These are phyloP conservation scores for Pichia exigua DNA, from an alignment of 805 yeast genomes.

Conservation along the genomic window DNA sequence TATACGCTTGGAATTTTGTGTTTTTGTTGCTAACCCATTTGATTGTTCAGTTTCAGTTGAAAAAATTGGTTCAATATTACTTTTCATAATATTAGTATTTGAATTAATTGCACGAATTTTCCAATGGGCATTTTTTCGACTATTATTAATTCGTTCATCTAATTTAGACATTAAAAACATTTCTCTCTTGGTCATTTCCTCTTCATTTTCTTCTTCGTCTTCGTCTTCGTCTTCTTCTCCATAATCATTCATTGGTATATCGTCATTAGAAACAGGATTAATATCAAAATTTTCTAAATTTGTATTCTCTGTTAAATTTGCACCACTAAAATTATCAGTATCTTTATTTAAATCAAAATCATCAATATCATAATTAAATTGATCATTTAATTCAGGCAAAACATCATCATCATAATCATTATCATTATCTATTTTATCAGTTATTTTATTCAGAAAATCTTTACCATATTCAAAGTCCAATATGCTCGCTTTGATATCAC, in stretches of 20 bases:
- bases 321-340: neutral
- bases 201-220: neutral
- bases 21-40: neutral
- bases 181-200: neutral
- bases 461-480: constrained; percentile 4
- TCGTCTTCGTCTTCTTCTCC: neutral
- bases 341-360: constrained; percentile 5
- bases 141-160: neutral
- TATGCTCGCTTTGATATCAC: constrained; percentile 5
- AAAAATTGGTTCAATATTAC: neutral
- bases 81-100: neutral
- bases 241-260: neutral
- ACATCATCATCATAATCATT: neutral
- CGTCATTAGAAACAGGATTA: neutral
- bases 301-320: constrained; percentile 1
- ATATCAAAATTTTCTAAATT: neutral
- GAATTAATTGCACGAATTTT: constrained; percentile 8
- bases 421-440: constrained; percentile 4
- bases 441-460: neutral
- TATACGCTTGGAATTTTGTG: neutral
- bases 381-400: constrained; percentile 2
- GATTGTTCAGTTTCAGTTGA: neutral
- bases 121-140: constrained; percentile 2
- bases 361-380: constrained; percentile 8
- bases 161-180: constrained; percentile 1